A percentile compares a stretch with the other conserved stretches of the same genome.
phyloP scores from a whole-genome alignment of 2,329 filamentous ascomycete species.

The Pochonia chlamydosporia region DNA sequence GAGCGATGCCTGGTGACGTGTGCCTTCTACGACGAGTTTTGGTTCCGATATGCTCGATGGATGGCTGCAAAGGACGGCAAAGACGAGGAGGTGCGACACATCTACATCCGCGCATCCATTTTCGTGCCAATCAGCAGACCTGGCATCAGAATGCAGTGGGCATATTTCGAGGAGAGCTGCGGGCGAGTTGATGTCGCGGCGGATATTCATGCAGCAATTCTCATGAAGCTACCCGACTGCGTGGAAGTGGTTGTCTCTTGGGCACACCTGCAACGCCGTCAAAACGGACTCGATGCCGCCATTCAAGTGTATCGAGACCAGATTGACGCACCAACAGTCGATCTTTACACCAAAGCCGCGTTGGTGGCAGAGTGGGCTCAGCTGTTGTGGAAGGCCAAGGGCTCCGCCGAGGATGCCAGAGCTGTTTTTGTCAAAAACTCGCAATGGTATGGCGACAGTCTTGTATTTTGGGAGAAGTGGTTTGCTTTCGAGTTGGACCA shows the following conservation, averaged over 20 bases:
- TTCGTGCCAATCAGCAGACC: slow-evolving; percentile 85
- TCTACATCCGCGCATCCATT: slow-evolving; percentile 84
- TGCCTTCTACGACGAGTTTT: slow-evolving; percentile 95
- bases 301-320: slow-evolving; percentile 78
- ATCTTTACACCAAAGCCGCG: slow-evolving; percentile 76
- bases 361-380: slow-evolving; percentile 85
- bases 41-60: slow-evolving; percentile 95
- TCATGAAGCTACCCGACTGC: slow-evolving; percentile 71
- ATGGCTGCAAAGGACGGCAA: slow-evolving; percentile 77
- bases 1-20: slow-evolving; percentile 90
- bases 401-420: slow-evolving; percentile 72
- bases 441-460: slow-evolving; percentile 78
- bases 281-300: slow-evolving; percentile 76
- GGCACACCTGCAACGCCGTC: slow-evolving; percentile 80
- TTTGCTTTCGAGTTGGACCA: slow-evolving; percentile 85
- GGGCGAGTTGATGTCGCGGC: slow-evolving; percentile 72
- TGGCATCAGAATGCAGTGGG: slow-evolving; percentile 81
- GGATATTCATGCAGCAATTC: slow-evolving; percentile 77
- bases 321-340: slow-evolving; percentile 65
- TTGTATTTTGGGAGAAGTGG: slow-evolving; percentile 85
- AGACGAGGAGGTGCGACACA: slow-evolving; percentile 84
- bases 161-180: slow-evolving; percentile 86
- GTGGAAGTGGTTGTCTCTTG: slow-evolving; percentile 84
- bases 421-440: slow-evolving; percentile 77
- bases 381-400: slow-evolving; percentile 82